Conservation (phyloP, 1,284 basidiomycete species). For the Somion occarium region DNA sequence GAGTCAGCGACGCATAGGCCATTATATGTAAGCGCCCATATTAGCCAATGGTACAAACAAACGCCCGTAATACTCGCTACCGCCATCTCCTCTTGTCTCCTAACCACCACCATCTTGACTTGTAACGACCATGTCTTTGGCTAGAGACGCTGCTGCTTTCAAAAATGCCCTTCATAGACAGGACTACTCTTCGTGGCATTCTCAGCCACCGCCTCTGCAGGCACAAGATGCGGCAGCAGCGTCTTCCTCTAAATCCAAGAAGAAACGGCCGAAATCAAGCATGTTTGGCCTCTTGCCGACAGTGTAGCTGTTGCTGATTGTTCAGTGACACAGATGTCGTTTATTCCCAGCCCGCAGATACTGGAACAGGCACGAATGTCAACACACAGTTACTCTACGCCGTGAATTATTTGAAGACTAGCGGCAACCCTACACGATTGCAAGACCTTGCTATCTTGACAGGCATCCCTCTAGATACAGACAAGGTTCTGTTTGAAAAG, state of each 20-base stretch:
- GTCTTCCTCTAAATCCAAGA: slow-evolving; percentile 42
- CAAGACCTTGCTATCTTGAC: slow-evolving; percentile 83
- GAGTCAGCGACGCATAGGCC: background rate
- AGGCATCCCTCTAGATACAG: slow-evolving; percentile 69
- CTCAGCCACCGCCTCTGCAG: slow-evolving; percentile 41
- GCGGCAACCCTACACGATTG: slow-evolving; percentile 72
- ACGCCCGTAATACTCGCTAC: slow-evolving; percentile 15
- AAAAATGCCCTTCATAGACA: slow-evolving; percentile 57
- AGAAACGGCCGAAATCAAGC: slow-evolving; percentile 64
- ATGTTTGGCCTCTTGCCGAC: slow-evolving; percentile 23
- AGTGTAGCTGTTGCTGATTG: slow-evolving; percentile 15
- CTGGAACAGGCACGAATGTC: slow-evolving; percentile 75
- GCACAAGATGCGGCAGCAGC: slow-evolving; percentile 22
- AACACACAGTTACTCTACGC: slow-evolving; percentile 87
- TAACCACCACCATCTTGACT: slow-evolving; percentile 38
- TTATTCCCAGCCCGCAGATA: slow-evolving; percentile 83
- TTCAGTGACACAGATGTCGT: slow-evolving; percentile 50
- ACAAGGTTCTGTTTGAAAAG: slow-evolving; percentile 67
- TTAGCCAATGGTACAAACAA: slow-evolving; percentile 14
- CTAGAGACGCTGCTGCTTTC: slow-evolving; percentile 63
- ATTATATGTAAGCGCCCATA: slow-evolving; percentile 1
- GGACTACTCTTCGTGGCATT: slow-evolving; percentile 71
- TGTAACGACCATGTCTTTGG: slow-evolving; percentile 52
- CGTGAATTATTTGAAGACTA: slow-evolving; percentile 74
- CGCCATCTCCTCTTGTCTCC: slow-evolving; percentile 2